Conservation (phyloP, 2,329 filamentous ascomycete genomes). For the Truncatella angustata region DNA sequence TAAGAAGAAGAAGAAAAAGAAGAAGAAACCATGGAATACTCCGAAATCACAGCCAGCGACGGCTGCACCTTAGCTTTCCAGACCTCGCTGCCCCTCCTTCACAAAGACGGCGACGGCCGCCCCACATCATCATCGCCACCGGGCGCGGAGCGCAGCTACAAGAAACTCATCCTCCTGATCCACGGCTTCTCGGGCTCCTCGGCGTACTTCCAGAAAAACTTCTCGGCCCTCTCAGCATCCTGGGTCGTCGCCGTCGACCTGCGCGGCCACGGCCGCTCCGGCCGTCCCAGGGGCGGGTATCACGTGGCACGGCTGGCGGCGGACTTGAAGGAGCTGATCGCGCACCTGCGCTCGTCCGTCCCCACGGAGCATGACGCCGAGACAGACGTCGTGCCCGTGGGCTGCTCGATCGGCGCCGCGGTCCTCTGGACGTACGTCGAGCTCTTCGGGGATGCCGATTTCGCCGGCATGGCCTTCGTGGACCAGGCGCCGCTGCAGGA, state of each 20-base stretch:
- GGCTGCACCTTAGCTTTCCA: conserved; percentile 33
- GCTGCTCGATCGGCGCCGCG: conserved; percentile 40
- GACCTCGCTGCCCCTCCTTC: conserved; percentile 31
- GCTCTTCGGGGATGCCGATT: conserved; percentile 31
- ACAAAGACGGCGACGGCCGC: too few species aligned
- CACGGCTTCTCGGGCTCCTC: conserved; percentile 41
- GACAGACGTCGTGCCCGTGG: conserved; percentile 35
- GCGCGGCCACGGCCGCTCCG: conserved; percentile 36
- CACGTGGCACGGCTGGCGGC: conserved; percentile 39
- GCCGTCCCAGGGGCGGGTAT: conserved; percentile 31
- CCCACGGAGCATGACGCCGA: too few species aligned
- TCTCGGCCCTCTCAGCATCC: conserved; percentile 20
- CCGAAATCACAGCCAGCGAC: conserved; percentile 28
- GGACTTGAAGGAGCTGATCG: conserved; percentile 32
- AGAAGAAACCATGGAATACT: conserved; percentile 25
- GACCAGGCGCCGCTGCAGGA: conserved; percentile 41
- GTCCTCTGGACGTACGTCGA: conserved; percentile 39
- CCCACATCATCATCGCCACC: not conserved
- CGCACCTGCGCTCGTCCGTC: conserved; percentile 19
- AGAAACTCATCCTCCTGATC: conserved; percentile 32
- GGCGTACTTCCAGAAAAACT: conserved; percentile 36
- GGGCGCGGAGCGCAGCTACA: conserved; percentile 12
- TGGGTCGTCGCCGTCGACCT: conserved; percentile 39
- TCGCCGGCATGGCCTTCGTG: conserved; percentile 34
- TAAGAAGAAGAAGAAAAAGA: not conserved